Base-by-base conservation (phyloP, 1,284 basidiomycete species). In the Trichosporon inkin region DNA sequence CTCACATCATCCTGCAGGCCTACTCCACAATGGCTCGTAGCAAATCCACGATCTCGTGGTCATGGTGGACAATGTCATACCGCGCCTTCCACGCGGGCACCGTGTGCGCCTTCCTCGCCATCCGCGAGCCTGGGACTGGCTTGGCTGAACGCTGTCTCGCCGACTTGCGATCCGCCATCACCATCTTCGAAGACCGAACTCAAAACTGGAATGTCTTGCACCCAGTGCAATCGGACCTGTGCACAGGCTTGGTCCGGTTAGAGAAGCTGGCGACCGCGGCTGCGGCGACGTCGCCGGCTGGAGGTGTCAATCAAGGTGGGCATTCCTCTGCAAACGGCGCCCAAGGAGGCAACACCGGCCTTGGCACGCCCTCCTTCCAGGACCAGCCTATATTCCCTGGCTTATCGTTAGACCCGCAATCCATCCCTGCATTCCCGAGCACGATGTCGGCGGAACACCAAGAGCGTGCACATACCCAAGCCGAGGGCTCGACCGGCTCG, bases 1-100 rank as follows among this genome's bases (percentile, higher is more conserved):
- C 76, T 1, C 74, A 75, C 61, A 68, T 68, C 37, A 68, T 77
- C 20, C 66, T 79, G 19, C 39, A 56, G 22, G 75, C 75, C 10
- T 78, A 74, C 64, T 62, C 57, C 10, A 67, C 72, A 1, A 76
- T 74, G 67, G 67, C 67, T 0, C 58, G 59, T 10, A 72, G 71
- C 10, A 73, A 73, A 40, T 63, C 68, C 20, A 69, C 68, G 13
- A 70, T 78, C 16, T 69, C 69, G n/a, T 79, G 76, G 76, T 68
- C 69, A n/a, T 76, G 76, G 71, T 78, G 73, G 74, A 73, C 75
- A 10, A 72, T 74, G 70, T 68, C 69, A 24, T 71, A 73, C 58
- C 67, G 76, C 28, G 74, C 77, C 0, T 78, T 78, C 68, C 77
- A 78, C 61, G 75, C 77, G 7, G 75, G 73, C 19, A 73, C 77